Evolutionary conservation across 768 basidiomycete genomes (phyloP).

Genomic region (Amanita molliuscula): DNA sequence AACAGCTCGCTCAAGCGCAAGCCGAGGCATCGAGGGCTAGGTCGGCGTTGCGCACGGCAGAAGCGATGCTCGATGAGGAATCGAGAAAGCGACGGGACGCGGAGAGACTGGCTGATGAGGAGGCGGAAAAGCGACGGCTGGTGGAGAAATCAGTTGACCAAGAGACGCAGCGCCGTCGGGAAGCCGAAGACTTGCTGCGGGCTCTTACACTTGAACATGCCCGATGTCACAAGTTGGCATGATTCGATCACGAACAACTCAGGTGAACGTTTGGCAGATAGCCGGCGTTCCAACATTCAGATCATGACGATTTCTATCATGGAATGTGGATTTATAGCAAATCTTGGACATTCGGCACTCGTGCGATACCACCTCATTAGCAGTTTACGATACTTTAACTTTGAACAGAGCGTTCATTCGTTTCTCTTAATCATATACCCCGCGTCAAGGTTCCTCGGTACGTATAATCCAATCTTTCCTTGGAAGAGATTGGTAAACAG

Average conservation of each 20-base stretch:
- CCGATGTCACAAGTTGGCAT: not conserved
- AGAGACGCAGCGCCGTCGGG: slow-evolving; percentile 14
- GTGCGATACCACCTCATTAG: slow-evolving; percentile 6
- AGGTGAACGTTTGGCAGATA: not conserved
- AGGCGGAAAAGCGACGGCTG: slow-evolving; percentile 30
- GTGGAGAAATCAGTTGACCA: slow-evolving; percentile 36
- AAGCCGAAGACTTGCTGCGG: slow-evolving; percentile 17
- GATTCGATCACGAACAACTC: not conserved
- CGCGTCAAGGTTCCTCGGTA: too few relatives aligned
- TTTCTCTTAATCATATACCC: too few relatives aligned
- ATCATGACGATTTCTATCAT: not conserved
- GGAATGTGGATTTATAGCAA: slow-evolving; percentile 1
- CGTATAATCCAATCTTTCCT: not conserved
- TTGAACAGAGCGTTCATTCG: too few relatives aligned
- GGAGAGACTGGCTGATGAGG: slow-evolving; percentile 42
- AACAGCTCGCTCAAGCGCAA: slow-evolving; percentile 59
- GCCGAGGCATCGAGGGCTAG: slow-evolving; percentile 47
- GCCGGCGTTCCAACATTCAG: too few relatives aligned
- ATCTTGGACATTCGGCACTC: not conserved
- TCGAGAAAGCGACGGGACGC: slow-evolving; percentile 44
- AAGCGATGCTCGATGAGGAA: slow-evolving; percentile 55
- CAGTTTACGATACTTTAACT: too few relatives aligned
- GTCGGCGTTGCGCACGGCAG: slow-evolving; percentile 41
- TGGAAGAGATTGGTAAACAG: too few relatives aligned
- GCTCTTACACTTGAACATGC: slow-evolving; percentile 7